Evolutionary conservation across 495 filamentous ascomycete species (phyloP).

Genomic region (Cairneyella variabilis): DNA sequence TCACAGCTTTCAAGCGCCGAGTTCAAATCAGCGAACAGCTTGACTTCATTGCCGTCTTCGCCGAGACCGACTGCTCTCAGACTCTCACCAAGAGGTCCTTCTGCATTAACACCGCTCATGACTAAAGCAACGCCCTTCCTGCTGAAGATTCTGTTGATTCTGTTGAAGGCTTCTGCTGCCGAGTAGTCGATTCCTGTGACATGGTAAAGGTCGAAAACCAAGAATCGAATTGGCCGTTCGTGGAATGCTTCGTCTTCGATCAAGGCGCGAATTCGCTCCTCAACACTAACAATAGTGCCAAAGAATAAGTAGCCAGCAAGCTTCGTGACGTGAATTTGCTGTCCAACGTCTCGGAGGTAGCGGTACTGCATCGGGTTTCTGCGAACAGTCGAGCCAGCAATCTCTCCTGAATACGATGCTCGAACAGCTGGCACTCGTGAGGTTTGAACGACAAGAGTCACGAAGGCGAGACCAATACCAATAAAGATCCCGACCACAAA

Average conservation of each 20-base stretch:
- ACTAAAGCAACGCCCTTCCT: conserved; percentile 71
- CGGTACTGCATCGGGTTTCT: conserved; percentile 84
- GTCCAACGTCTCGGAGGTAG: conserved; percentile 78
- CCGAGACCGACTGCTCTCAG: conserved; percentile 74
- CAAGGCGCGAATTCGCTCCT: conserved; percentile 75
- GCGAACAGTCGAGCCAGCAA: conserved; percentile 86
- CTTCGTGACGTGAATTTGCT: conserved; percentile 85
- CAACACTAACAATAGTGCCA: conserved; percentile 91
- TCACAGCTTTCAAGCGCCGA: conserved; percentile 90
- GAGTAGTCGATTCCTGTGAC: conserved; percentile 95
- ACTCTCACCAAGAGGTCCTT: conserved; percentile 69
- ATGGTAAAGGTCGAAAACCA: conserved; percentile 84
- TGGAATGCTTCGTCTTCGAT: conserved; percentile 78
- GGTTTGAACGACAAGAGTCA: conserved; percentile 85
- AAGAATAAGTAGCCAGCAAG: conserved; percentile 93
- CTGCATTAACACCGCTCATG: conserved; percentile 72
- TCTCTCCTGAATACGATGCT: conserved; percentile 78
- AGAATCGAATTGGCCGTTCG: conserved; percentile 73
- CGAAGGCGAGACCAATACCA: conserved; percentile 87
- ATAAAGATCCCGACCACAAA: conserved; percentile 92
- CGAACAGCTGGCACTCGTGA: conserved; percentile 84
- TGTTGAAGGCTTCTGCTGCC: conserved; percentile 88
- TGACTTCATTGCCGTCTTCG: conserved; percentile 52
- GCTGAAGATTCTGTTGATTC: conserved; percentile 78
- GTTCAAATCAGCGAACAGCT: conserved; percentile 85